Evolutionary conservation across 2,329 filamentous ascomycete species (phyloP), one percentile per base, ranked within the genome.

Genomic region (Hypoxylon rubiginosum): DNA sequence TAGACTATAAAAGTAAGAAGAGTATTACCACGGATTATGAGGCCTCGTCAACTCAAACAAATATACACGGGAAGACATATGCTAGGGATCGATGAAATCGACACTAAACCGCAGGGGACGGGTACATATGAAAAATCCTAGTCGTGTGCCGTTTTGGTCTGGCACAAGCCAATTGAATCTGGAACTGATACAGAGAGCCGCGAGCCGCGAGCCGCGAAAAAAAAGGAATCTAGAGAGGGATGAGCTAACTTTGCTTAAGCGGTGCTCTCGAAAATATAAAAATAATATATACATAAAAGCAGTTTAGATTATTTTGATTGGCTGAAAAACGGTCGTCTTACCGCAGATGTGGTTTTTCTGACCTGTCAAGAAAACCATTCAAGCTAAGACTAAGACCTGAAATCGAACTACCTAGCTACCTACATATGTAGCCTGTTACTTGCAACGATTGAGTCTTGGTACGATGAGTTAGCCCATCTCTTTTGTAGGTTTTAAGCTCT

Each of bases 141-240:
- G 67, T 68, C 61, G 48, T 67, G 62, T 48, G 56, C 61, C 28
- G 45, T 15, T 50, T 21, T 56, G 13, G 53, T 68, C 58, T 70
- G 56, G 50, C 67, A 70, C 67, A 70, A 13, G 48, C 65, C 62
- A 70, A 70, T 70, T n/a, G 46, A 51, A 41, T 41, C 51, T 53
- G 24, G 43, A 62, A 39, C 39, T 34, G 56, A 28, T 28, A 43
- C n/a, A 9, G 10, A 54, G 15, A n/a, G 34, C 15, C 13, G 15
- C 13, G 4, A 39, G 34, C 34, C 34, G 34, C 34, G 30, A 55
- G 46, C 26, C 24, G 36, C 54, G 19, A 51, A 53, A 67, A 51
- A 53, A 67, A 58, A 62, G 58, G 48, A 67, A 55, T 36, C n/a
- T 32, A 36, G 19, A 61, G 8, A 39, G 28, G 32, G 8, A 21